phyloP scores from a whole-genome alignment of 1,139 yeast genomes.

The Yamadazyma pseudoaaseri region DNA sequence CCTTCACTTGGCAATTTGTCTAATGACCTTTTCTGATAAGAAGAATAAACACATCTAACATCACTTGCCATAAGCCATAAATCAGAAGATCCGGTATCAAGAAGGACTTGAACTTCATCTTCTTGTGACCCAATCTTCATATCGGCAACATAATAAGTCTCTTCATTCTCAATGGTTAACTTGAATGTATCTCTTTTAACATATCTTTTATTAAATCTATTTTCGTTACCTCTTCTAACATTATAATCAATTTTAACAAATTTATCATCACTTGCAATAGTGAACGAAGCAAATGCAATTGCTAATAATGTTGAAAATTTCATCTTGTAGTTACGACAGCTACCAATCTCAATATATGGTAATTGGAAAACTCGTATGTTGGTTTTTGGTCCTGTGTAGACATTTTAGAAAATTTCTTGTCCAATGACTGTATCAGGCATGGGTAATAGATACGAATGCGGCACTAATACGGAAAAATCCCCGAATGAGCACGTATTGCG shows the following conservation, averaged over 20 bases:
- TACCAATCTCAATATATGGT: no score
- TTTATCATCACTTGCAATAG: not conserved
- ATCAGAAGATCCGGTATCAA: slow-evolving; percentile 5
- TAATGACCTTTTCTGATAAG: not conserved
- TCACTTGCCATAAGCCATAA: slow-evolving; percentile 21
- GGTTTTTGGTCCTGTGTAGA: no score
- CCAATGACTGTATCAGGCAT: no score
- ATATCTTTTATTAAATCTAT: slow-evolving; percentile 1
- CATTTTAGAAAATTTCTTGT: no score
- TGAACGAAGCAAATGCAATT: not conserved
- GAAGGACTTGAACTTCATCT: slow-evolving; percentile 17
- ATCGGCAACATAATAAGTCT: slow-evolving; percentile 1
- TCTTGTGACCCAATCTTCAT: slow-evolving; percentile 9
- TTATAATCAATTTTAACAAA: slow-evolving; percentile 3
- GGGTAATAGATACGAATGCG: no score
- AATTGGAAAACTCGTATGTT: no score
- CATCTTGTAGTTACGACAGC: no score
- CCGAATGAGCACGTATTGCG: no score
- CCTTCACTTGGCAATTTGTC: not conserved
- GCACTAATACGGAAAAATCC: no score
- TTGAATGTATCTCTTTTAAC: slow-evolving; percentile 1
- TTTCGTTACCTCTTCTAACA: slow-evolving; percentile 2
- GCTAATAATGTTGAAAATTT: not conserved
- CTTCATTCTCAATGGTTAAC: not conserved
- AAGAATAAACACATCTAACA: not conserved